phyloP scores from a whole-genome alignment of 345 rosid genomes.

The Acer yangbiense region DNA sequence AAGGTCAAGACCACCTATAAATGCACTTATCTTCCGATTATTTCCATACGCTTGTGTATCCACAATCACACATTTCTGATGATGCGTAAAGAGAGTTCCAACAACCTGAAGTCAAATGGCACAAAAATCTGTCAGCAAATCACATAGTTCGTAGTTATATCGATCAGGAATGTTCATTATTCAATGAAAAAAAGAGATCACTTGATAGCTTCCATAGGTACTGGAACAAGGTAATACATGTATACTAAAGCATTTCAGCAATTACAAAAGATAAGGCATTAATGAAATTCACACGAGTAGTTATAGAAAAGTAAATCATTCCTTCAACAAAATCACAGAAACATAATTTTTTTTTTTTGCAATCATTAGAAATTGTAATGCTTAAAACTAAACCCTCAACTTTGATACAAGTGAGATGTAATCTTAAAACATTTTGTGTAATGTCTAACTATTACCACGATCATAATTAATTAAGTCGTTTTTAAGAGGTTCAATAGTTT shows the following conservation, averaged over 20 bases:
- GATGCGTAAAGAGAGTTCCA: constrained; percentile 73
- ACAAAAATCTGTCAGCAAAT: neutral
- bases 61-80: constrained; percentile 75
- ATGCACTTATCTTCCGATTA: constrained; percentile 57
- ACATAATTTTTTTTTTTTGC: too few relatives aligned
- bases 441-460: neutral
- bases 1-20: constrained; percentile 72
- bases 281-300: neutral
- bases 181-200: neutral
- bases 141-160: neutral
- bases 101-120: constrained; percentile 49
- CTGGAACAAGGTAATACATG: neutral
- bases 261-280: neutral
- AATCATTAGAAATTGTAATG: too few relatives aligned
- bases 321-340: too few relatives aligned
- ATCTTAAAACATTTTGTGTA: too few relatives aligned
- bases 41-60: constrained; percentile 70
- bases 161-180: neutral
- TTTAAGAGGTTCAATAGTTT: too few relatives aligned
- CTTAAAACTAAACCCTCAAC: too few relatives aligned
- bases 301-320: too few relatives aligned
- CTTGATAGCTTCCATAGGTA: neutral
- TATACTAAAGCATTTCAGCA: neutral
- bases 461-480: neutral
- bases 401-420: too few relatives aligned